Base-by-base conservation (phyloP, 225 moss, liverwort and hornwort genomes). In the Pleurozium schreberi region DNA sequence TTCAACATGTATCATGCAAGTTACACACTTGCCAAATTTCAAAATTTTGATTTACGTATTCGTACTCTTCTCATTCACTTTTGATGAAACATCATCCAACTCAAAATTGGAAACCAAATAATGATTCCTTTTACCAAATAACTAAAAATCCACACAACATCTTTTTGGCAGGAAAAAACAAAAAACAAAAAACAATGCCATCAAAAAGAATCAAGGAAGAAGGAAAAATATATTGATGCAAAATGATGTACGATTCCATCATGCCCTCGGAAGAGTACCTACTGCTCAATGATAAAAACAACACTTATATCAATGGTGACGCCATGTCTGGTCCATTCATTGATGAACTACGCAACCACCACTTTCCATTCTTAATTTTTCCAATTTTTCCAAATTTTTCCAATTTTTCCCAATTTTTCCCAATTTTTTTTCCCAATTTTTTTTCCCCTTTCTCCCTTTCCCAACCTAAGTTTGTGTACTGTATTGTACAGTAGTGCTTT, bases 141-240 rank as follows among this genome's bases (percentile, higher is more conserved):
- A 26, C 6, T 18, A n/a, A 18, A 26, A 5, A 5, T 59, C 19
- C 28, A 8, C 8, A 1, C 8, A 1, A 28, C 4, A 0, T n/a
- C 16, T 23, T 57, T 33, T 26, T 17, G n/a, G 17, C 11, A 11
- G 5, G 17, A 36, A 6, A 9, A 26, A 16, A 6, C 5, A 53
- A 6, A 6, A 26, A n/a, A n/a, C n/a, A n/a, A n/a, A 6, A 4
- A 5, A 6, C 5, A 3, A 7, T 38, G 30, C 59, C 23, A 17
- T 11, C 8, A 19, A 30, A 62, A 14, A 28, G 16, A 33, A 42
- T 42, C 42, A 80, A 42, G 13, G 60, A 81, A 60, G 43, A 60
- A 60, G 10, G 60, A 19, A 3, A 81, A 3, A 81, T 81, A 43
- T 31, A 61, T 69, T 40, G 67, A 13, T 2, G 14, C 47, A 19